Evolutionary conservation across 2,329 filamentous ascomycete genomes (phyloP), one percentile per base, ranked within the genome.

Genomic region (Niveomyces coronatus): DNA sequence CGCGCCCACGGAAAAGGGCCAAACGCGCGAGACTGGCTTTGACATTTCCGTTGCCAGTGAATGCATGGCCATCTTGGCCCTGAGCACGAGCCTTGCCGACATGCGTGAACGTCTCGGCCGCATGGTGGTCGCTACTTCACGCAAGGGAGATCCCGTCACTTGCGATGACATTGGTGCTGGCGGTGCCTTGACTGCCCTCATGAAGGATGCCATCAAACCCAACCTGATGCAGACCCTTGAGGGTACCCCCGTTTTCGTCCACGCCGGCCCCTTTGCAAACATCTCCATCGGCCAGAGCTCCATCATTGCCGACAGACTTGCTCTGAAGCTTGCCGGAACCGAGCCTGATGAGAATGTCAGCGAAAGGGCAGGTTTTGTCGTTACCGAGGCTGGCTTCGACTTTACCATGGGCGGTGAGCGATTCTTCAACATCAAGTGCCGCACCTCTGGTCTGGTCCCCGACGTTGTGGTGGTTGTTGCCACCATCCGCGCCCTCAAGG

Each of bases 371-470:
- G 91, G 91, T 9, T 96, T 91, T 52, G 89, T 95, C 16, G 80
- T 98, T 26, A 98, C 91, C 2, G 91, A 98, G 62, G 89, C 91
- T 37, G 91, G 91, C 9, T 98, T 98, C 61, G 91, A 98, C 63
- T 98, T 98, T 66, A 96, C 91, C 53, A 98, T 98, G 91, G 91
- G 91, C 47, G 91, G 91, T 46, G 91, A 98, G 72, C 83, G 91
- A 37, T 98, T 98, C 74, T 96, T 98, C 78, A 96, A 98, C 70
- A 96, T 98, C 71, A 98, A 98, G 73, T 96, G 91, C 67, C 83
- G 91, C 44, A 84, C 87, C 9, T 95, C 89, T 5, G 89, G 89
- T 17, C 79, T 98, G 31, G 77, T 86, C 3, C 91, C 91, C 2
- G 91, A 98, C 54, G 85, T 87, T 2, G 88, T 94, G 6, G 86